phyloP scores from a whole-genome alignment of 75 land plant genomes.

The Isoetes taiwanensis region DNA sequence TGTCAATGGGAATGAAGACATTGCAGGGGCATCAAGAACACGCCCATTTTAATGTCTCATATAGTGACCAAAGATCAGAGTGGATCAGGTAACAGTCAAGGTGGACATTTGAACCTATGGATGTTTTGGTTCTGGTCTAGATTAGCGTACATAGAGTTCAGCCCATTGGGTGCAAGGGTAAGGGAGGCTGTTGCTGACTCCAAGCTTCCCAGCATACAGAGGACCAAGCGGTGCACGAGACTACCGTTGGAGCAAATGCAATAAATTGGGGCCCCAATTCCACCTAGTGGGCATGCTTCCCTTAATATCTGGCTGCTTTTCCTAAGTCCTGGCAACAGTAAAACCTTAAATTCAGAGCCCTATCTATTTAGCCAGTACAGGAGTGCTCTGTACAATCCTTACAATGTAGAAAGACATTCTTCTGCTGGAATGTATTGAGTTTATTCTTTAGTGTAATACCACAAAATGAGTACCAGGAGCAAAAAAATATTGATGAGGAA shows the following conservation, averaged over 20 bases:
- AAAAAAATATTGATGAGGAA: too few species aligned
- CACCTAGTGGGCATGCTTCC: conserved; percentile 29
- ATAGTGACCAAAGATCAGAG: neutral
- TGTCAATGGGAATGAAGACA: neutral
- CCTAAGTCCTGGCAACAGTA: conserved; percentile 53
- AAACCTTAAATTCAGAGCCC: conserved; percentile 19
- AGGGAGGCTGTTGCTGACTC: conserved; percentile 6
- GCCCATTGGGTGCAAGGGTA: conserved; percentile 17
- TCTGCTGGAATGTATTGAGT: too few species aligned
- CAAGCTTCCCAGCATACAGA: conserved; percentile 15
- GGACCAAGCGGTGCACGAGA: conserved; percentile 4
- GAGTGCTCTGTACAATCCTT: too few species aligned
- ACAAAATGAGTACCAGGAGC: too few species aligned
- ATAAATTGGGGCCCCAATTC: conserved; percentile 24
- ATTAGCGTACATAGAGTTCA: conserved; percentile 27
- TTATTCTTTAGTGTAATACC: too few species aligned
- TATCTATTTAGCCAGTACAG: conserved; percentile 30
- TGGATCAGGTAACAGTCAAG: conserved; percentile 5
- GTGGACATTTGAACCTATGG: conserved; percentile 20
- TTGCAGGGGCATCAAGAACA: neutral
- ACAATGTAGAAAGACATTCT: too few species aligned
- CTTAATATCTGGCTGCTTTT: conserved; percentile 57
- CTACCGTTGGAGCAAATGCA: conserved; percentile 20
- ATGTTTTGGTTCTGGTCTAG: conserved; percentile 37
- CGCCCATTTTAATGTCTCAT: too few species aligned